A percentile compares a stretch with the other conserved stretches of the same genome.
phyloP scores from a whole-genome alignment of 768 basidiomycete genomes.

The Lentinula lateritia region DNA sequence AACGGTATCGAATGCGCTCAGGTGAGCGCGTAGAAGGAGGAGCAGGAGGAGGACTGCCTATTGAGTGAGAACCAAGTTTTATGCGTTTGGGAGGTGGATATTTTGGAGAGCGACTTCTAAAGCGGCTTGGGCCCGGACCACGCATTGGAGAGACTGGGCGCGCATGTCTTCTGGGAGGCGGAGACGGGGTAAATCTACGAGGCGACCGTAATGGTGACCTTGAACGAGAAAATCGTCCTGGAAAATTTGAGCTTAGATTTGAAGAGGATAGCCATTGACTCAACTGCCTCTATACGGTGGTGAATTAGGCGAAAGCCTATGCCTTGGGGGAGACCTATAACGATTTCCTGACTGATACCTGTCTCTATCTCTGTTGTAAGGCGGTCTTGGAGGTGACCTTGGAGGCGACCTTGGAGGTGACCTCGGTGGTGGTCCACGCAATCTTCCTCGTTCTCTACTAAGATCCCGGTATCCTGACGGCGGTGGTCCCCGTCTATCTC shows the following conservation, averaged over 20 bases:
- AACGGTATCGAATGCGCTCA: background rate
- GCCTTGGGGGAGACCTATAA: background rate
- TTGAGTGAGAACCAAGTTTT: slow-evolving; percentile 4
- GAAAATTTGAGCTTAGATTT: background rate
- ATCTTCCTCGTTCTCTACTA: background rate
- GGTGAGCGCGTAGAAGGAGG: background rate
- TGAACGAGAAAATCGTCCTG: background rate
- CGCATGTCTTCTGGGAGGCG: slow-evolving; percentile 1
- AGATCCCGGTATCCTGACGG: background rate
- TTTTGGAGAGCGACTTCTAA: background rate
- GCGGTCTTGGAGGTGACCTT: background rate
- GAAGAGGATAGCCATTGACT: background rate
- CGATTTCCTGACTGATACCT: background rate
- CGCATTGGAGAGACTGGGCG: background rate
- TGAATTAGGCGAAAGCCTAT: background rate
- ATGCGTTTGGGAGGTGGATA: slow-evolving; percentile 1
- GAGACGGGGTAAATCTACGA: background rate
- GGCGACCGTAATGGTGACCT: background rate
- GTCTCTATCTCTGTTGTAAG: background rate
- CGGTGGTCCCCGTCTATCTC: background rate
- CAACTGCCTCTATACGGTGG: background rate
- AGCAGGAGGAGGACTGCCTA: background rate
- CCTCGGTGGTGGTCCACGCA: background rate
- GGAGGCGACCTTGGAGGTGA: background rate
- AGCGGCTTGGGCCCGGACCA: background rate